Base-by-base conservation (phyloP, 106 monocot species). In the Triglochin maritima region DNA sequence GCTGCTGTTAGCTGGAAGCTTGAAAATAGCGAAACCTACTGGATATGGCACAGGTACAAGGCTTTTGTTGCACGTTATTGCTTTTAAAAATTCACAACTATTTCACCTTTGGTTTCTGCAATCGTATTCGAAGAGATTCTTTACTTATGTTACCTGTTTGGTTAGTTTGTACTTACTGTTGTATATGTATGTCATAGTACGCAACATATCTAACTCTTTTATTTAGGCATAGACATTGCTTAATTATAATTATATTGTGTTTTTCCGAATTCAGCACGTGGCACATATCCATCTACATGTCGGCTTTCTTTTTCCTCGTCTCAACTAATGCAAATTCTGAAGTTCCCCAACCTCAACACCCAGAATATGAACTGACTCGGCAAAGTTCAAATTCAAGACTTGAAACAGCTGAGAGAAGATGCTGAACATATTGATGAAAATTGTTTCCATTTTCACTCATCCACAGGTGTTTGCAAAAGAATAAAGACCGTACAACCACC, bases 41-140 rank as follows among this genome's bases (percentile, higher is more conserved):
- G 90, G 95, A 86, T 91, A 72, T 96, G 95, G 90, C 95, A 96
- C 60, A 96, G 95, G 95, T 91, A 78, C 45, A 15, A n/a, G 14
- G 3, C 48, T n/a, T 4, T 17, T 47, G 2, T 48, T 10, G 9
- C 47, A 42, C 46, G 16, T 48, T 9, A 48, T 6, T 15, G 16
- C 44, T 44, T 45, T 49, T 4, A 13, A 7, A 9, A 17, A 60
- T 9, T 60, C 4, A 44, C 9, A 6, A 17, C 4, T 16, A 43
- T 8, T 17, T 17, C 3, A 16, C 60, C 43, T 16, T 2, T 16
- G 9, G 29, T 41, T 41, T 7, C 60, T 3, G 60, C 17, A 17
- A 7, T 7, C 16, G 41, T 17, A 43, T 60, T 60, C 43, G 60
- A 44, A 45, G 60, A 60, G 17, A 17, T 60, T 8, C 43, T 17